phyloP scores from a whole-genome alignment of 2,329 filamentous ascomycete genomes.

The Laburnicola sp. region DNA sequence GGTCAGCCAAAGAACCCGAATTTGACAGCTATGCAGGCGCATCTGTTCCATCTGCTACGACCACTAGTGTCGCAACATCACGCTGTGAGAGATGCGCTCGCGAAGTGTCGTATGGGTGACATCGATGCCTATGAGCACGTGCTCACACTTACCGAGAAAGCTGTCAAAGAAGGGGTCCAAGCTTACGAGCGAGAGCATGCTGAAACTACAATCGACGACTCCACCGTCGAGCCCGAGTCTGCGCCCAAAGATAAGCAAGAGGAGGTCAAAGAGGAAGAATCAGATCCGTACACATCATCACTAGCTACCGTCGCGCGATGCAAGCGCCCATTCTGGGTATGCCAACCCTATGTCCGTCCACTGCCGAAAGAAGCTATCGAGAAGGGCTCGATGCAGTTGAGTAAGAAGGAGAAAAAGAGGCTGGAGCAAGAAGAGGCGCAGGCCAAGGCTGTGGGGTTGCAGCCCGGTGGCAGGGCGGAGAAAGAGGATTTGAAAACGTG shows the following conservation, averaged over 20 bases:
- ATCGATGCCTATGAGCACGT: conserved; percentile 77
- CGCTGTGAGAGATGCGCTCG: conserved; percentile 82
- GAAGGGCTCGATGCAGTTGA: conserved; percentile 74
- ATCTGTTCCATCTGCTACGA: conserved; percentile 88
- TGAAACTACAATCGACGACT: conserved; percentile 21
- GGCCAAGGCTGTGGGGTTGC: conserved; percentile 24
- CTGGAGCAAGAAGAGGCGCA: conserved; percentile 48
- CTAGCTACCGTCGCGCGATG: conserved; percentile 69
- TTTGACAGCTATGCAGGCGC: conserved; percentile 79
- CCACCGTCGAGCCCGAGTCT: neutral
- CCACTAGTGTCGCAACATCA: conserved; percentile 80
- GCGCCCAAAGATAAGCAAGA: conserved; percentile 37
- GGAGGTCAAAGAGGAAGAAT: conserved; percentile 24
- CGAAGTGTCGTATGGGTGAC: conserved; percentile 67
- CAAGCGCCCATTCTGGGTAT: conserved; percentile 85
- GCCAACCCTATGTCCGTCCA: conserved; percentile 82
- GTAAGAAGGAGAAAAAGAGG: conserved; percentile 64
- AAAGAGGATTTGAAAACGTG: conserved; percentile 54
- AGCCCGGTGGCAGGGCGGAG: conserved; percentile 51
- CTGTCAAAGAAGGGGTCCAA: conserved; percentile 70
- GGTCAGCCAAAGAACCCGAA: conserved; percentile 63
- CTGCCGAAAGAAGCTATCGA: conserved; percentile 84
- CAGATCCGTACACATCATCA: conserved; percentile 58
- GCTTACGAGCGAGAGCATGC: conserved; percentile 59
- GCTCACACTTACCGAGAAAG: conserved; percentile 72